Conservation (phyloP, 495 filamentous ascomycete species). For the Aspergillus haitiensis region DNA sequence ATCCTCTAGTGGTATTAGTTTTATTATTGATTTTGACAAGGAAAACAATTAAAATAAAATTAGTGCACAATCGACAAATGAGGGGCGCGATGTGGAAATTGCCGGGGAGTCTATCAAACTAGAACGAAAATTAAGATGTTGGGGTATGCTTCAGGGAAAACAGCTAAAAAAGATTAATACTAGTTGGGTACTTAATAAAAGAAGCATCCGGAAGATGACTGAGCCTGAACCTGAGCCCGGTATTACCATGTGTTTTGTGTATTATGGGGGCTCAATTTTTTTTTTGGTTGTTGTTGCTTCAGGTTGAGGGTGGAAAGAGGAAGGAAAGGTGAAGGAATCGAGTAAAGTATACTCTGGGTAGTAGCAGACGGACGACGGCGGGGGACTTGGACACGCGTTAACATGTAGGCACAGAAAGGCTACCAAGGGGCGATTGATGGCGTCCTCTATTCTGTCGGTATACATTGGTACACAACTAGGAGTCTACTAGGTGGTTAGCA, state of each 20-base stretch:
- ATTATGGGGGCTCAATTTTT: no score
- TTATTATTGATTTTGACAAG: neutral
- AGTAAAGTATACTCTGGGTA: neutral
- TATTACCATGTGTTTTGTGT: neutral
- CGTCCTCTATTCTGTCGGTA: neutral
- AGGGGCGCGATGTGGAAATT: neutral
- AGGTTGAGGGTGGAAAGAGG: conserved; percentile 11
- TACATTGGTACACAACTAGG: conserved; percentile 9
- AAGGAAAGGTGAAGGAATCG: neutral
- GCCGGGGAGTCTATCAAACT: neutral
- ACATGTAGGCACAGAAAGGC: neutral
- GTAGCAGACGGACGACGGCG: neutral
- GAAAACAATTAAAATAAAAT: neutral
- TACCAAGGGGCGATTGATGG: neutral
- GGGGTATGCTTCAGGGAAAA: conserved; percentile 1
- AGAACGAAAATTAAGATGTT: neutral
- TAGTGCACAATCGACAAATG: neutral
- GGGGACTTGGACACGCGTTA: no score
- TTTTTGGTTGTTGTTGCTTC: no score
- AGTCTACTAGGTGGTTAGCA: conserved; percentile 2
- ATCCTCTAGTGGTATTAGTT: conserved; percentile 1
- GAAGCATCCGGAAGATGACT: conserved; percentile 11
- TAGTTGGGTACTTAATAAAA: neutral
- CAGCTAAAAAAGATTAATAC: neutral
- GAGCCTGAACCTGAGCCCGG: neutral